Percentiles rank a stretch among this genome's conserved stretches.
Evolutionary conservation across 1,284 basidiomycete genomes (phyloP).

Genomic region (Apiotrichum mycotoxinovorans): DNA sequence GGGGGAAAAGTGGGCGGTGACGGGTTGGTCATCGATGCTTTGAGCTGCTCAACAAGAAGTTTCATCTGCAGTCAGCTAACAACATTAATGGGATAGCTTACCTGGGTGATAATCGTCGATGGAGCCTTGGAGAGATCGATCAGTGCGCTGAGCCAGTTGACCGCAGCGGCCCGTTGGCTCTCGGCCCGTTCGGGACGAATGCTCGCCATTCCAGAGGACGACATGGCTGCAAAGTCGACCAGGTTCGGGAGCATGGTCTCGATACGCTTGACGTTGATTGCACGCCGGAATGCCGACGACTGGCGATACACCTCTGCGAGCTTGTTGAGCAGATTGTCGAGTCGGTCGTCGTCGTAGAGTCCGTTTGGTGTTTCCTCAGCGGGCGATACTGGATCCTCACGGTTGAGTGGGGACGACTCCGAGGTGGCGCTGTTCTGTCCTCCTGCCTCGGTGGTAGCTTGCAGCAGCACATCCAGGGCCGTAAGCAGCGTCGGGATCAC

Average conservation of each 20-base stretch:
- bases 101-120: conserved; percentile 34
- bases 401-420: not conserved
- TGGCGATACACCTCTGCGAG: conserved; percentile 31
- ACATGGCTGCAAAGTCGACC: conserved; percentile 45
- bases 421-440: not conserved
- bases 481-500: conserved; percentile 34
- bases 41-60: conserved; percentile 41
- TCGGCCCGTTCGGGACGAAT: conserved; percentile 20
- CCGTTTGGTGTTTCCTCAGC: not conserved
- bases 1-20: not conserved
- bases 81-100: conserved; percentile 10
- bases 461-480: conserved; percentile 39
- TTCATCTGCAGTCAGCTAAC: conserved; percentile 24
- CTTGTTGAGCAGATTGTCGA: conserved; percentile 33
- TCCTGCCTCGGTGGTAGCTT: conserved; percentile 18
- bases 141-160: conserved; percentile 30
- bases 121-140: conserved; percentile 35
- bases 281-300: conserved; percentile 33
- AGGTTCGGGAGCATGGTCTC: conserved; percentile 42
- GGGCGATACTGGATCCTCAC: not conserved
- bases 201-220: conserved; percentile 16
- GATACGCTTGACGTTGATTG: conserved; percentile 35
- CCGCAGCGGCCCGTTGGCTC: conserved; percentile 27
- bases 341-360: conserved; percentile 20
- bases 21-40: conserved; percentile 4